Percentiles rank a stretch among this genome's conserved stretches.
These are phyloP conservation scores for Vitis hybrid DNA, from an alignment of 177 flowering plant genomes.

Conservation along the genomic window DNA sequence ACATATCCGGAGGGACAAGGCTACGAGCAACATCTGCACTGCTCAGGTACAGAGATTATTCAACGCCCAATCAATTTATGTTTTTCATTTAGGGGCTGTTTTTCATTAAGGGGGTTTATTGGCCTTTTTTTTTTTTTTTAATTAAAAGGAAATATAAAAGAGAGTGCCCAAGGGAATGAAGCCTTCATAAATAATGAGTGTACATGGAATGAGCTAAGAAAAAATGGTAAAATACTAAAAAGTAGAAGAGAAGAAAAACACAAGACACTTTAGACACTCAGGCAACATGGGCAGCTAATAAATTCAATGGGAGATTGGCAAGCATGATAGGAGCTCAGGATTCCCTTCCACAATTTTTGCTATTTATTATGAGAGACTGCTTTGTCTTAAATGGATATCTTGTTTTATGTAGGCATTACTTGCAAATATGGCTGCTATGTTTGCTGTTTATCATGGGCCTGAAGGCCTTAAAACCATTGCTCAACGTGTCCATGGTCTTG, in stretches of 20 bases:
- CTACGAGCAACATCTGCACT: conserved; percentile 99
- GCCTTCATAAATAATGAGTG: too few relatives aligned
- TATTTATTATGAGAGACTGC: neutral
- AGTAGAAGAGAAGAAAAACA: neutral
- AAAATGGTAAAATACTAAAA: too few relatives aligned
- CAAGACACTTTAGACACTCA: too few relatives aligned
- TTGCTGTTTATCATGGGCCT: conserved; percentile 97
- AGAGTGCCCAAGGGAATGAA: too few relatives aligned
- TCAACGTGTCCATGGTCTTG: conserved; percentile 92
- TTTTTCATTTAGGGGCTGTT: neutral
- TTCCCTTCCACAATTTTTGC: neutral
- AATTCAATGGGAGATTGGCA: too few relatives aligned
- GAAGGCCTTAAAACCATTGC: conserved; percentile 88
- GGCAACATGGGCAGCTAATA: too few relatives aligned
- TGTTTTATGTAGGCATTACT: conserved; percentile 73
- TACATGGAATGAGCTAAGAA: too few relatives aligned
- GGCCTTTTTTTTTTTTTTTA: neutral
- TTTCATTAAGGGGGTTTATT: neutral
- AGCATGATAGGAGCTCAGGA: too few relatives aligned
- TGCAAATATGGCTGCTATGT: conserved; percentile 99
- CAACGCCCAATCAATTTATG: conserved; percentile 1
- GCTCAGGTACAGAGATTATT: conserved; percentile 67
- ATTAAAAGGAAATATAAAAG: too few relatives aligned
- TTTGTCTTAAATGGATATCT: conserved; percentile 6
- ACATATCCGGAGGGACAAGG: conserved; percentile 97